phyloP scores from a whole-genome alignment of 1,284 basidiomycete genomes.

The Moesziomyces parantarcticus region DNA sequence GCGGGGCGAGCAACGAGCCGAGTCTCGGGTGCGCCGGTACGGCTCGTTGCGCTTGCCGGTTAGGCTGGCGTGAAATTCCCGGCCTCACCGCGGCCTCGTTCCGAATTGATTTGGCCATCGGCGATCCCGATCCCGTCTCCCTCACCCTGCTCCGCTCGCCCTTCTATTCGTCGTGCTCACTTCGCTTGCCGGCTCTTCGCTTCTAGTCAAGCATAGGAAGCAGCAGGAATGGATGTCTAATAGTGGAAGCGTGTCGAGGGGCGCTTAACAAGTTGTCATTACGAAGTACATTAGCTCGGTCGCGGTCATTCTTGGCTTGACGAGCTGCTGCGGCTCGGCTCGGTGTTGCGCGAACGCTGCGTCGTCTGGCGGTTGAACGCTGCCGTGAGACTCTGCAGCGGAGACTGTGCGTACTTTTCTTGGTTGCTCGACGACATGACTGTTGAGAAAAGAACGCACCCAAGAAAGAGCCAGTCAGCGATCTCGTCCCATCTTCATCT shows the following conservation, averaged over 20 bases:
- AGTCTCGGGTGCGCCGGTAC: constrained; percentile 5
- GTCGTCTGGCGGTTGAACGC: constrained; percentile 43
- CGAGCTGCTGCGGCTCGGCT: not conserved
- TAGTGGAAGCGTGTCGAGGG: no score
- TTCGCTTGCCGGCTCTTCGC: not conserved
- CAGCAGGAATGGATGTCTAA: no score
- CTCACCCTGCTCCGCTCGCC: no score
- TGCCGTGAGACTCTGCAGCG: constrained; percentile 36
- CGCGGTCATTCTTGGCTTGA: not conserved
- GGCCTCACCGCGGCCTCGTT: not conserved
- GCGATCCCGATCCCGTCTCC: not conserved
- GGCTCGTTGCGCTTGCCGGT: constrained; percentile 13
- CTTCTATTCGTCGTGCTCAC: not conserved
- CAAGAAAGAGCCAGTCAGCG: not conserved
- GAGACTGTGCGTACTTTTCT: constrained; percentile 38
- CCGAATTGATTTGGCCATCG: not conserved
- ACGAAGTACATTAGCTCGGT: no score
- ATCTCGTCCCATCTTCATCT: not conserved
- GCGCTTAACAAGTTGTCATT: no score
- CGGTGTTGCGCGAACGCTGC: constrained; percentile 27
- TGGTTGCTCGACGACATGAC: constrained; percentile 41
- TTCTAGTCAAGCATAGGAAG: not conserved
- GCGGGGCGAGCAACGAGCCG: not conserved
- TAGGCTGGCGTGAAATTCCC: constrained; percentile 6
- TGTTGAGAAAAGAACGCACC: not conserved